Evolutionary conservation across 495 filamentous ascomycete species (phyloP).

Genomic region (Chaetomium cochliodes): DNA sequence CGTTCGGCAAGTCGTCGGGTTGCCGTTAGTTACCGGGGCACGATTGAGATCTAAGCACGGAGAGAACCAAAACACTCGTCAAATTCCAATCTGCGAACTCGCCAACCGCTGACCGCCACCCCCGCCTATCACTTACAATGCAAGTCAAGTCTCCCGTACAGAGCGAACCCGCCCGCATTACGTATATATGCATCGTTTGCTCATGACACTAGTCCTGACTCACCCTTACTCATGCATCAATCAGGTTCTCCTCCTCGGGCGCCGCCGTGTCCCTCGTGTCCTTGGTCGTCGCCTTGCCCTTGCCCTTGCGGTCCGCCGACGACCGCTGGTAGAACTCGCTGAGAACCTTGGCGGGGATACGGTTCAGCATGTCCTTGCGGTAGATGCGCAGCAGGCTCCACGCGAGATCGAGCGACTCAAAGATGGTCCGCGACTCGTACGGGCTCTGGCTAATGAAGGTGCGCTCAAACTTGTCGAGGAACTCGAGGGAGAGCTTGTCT

Average conservation of each 20-base stretch:
- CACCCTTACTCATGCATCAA: constrained; percentile 56
- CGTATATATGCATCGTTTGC: constrained; percentile 3
- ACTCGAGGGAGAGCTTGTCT: constrained; percentile 96
- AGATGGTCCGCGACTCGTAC: constrained; percentile 87
- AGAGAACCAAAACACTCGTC: not conserved
- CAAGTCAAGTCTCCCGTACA: not conserved
- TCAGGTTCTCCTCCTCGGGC: constrained; percentile 61
- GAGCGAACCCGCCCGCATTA: constrained; percentile 4
- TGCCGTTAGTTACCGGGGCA: too few species aligned
- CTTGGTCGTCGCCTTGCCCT: constrained; percentile 60
- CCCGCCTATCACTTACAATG: constrained; percentile 10
- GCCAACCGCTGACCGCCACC: constrained; percentile 10
- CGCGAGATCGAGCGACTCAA: constrained; percentile 88
- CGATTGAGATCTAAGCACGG: too few species aligned
- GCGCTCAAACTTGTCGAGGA: constrained; percentile 96
- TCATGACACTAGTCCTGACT: not conserved
- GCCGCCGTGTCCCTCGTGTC: constrained; percentile 54
- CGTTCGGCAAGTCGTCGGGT: not conserved
- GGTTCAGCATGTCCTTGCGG: constrained; percentile 95
- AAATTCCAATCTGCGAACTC: constrained; percentile 17
- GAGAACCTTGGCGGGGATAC: constrained; percentile 90
- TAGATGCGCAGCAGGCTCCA: constrained; percentile 96
- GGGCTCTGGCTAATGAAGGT: constrained; percentile 88
- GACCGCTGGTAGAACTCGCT: constrained; percentile 88
- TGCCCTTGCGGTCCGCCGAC: constrained; percentile 48